phyloP scores from a whole-genome alignment of 306 rosid species.

The Crataegus laevigata region DNA sequence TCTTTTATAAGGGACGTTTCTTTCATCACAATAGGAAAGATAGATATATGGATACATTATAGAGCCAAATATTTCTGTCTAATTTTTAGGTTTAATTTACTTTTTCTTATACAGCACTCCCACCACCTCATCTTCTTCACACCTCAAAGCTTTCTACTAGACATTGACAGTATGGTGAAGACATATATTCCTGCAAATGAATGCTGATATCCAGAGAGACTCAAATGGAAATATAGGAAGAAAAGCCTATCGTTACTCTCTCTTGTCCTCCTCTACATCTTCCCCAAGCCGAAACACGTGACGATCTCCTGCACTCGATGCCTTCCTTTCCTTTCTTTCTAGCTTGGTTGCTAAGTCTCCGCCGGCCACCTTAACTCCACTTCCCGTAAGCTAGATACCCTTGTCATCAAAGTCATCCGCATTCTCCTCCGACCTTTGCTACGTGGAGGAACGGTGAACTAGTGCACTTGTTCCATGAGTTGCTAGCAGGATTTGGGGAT shows the following conservation, averaged over 20 bases:
- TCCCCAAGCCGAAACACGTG: conserved; percentile 43
- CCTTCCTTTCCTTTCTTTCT: conserved; percentile 63
- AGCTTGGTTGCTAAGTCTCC: conserved; percentile 37
- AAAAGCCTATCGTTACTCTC: conserved; percentile 24
- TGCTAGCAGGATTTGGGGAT: not conserved
- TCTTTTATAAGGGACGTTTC: too few species aligned
- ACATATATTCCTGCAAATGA: not conserved
- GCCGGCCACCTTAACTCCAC: conserved; percentile 44
- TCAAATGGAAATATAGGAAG: not conserved
- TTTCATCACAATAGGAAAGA: too few species aligned
- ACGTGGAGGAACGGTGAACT: not conserved
- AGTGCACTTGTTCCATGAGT: not conserved
- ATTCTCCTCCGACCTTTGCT: conserved; percentile 35
- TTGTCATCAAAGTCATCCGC: conserved; percentile 61
- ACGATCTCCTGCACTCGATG: conserved; percentile 29
- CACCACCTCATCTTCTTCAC: not conserved
- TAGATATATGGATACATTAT: too few species aligned
- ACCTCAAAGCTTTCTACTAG: not conserved
- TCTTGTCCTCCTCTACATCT: conserved; percentile 62
- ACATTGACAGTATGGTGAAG: not conserved
- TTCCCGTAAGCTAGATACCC: conserved; percentile 34
- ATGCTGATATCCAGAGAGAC: not conserved
- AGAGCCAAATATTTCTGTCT: too few species aligned
- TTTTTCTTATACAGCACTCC: not conserved
- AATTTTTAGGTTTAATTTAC: not conserved